Conservation (phyloP, 78 protist genomes). For the Chrysochromulina parva region DNA sequence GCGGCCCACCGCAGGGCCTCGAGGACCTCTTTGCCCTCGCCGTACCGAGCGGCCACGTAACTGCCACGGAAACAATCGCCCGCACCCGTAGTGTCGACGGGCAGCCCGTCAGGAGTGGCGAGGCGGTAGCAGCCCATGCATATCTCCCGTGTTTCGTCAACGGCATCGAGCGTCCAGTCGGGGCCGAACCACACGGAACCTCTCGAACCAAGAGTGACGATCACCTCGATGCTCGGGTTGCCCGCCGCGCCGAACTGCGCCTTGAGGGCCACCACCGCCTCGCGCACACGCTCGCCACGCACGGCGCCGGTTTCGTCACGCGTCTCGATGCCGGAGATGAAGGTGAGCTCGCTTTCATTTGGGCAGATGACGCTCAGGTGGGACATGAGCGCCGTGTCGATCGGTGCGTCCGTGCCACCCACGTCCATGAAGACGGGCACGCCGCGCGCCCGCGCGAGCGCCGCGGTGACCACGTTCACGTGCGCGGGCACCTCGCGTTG, state of each 20-base stretch:
- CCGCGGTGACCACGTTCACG: background rate
- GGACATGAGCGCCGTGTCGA: background rate
- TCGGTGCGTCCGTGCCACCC: background rate
- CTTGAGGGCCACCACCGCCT: background rate
- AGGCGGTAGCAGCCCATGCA: background rate
- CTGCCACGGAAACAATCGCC: slow-evolving; percentile 14
- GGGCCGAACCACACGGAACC: background rate
- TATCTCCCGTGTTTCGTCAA: background rate
- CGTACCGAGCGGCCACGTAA: background rate
- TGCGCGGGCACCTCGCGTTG: slow-evolving; percentile 16
- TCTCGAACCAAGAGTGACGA: background rate
- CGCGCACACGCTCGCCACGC: background rate
- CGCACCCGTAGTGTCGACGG: slow-evolving; percentile 2
- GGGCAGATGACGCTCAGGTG: background rate
- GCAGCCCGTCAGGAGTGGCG: background rate
- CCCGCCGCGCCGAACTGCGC: background rate
- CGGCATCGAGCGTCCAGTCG: background rate
- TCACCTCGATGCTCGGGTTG: background rate
- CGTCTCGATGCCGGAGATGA: slow-evolving; percentile 4
- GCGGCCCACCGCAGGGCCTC: background rate
- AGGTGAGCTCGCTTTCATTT: background rate
- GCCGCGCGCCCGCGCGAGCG: background rate
- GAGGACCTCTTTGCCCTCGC: background rate
- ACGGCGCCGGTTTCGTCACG: background rate
- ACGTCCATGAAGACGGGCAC: background rate